Percentiles rank a stretch among this genome's conserved stretches.
phyloP scores from a whole-genome alignment of 2,329 filamentous ascomycete genomes.

The Fonsecaea monophora region DNA sequence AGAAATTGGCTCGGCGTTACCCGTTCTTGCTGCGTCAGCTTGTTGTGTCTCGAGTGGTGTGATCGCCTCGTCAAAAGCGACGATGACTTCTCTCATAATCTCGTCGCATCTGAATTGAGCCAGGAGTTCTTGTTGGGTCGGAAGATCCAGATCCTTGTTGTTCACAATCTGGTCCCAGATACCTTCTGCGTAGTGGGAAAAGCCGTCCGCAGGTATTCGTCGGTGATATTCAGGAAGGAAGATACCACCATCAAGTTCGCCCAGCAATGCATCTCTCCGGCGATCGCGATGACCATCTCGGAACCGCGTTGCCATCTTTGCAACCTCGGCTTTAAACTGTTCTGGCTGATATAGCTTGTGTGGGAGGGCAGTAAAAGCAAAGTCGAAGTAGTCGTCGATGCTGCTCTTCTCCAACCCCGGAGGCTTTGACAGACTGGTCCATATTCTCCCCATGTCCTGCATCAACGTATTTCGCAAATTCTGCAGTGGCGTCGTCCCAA shows the following conservation, averaged over 20 bases:
- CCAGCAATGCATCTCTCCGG: conserved; percentile 64
- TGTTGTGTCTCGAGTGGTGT: conserved; percentile 85
- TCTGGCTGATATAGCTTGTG: conserved; percentile 97
- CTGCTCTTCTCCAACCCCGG: conserved; percentile 82
- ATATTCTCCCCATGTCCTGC: conserved; percentile 89
- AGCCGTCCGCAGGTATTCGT: conserved; percentile 95
- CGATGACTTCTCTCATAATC: conserved; percentile 85
- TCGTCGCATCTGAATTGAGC: conserved; percentile 98
- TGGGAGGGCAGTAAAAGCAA: conserved; percentile 91
- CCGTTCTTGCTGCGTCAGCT: conserved; percentile 73
- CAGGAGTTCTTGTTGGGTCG: conserved; percentile 94
- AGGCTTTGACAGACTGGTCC: conserved; percentile 91
- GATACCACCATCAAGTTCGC: conserved; percentile 77
- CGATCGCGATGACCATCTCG: conserved; percentile 77
- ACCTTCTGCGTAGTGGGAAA: conserved; percentile 88
- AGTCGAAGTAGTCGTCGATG: conserved; percentile 98
- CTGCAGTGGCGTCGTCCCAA: conserved; percentile 85
- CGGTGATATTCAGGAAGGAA: conserved; percentile 95
- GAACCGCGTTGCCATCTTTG: conserved; percentile 81
- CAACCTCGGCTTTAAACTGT: conserved; percentile 81
- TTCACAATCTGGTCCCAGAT: conserved; percentile 99
- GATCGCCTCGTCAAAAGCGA: conserved; percentile 82
- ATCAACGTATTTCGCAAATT: conserved; percentile 90
- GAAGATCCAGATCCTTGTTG: conserved; percentile 97
- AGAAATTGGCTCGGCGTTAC: conserved; percentile 73